A percentile compares a stretch with the other conserved stretches of the same genome.
These are phyloP conservation scores for Leccinum olivaceopallidum DNA, from an alignment of 768 basidiomycete genomes.

Conservation along the genomic window DNA sequence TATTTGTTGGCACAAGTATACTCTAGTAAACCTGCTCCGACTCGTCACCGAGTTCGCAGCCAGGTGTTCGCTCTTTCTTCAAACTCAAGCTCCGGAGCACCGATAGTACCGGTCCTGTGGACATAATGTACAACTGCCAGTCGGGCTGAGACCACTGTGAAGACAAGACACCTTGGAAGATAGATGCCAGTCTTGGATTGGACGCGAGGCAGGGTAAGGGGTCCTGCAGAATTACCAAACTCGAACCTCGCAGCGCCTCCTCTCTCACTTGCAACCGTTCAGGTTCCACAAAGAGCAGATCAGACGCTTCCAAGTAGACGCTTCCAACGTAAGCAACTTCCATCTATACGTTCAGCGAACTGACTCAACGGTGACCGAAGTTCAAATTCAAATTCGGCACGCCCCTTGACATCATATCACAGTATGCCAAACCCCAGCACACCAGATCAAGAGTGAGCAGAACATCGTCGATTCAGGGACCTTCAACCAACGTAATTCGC, in stretches of 20 bases:
- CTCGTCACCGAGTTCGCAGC: background rate
- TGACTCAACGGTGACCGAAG: background rate
- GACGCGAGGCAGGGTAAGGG: background rate
- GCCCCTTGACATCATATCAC: background rate
- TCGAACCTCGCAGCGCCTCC: background rate
- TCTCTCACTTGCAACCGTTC: background rate
- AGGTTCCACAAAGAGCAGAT: background rate
- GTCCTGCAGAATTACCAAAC: slow-evolving; percentile 4
- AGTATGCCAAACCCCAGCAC: background rate
- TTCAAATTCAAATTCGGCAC: background rate
- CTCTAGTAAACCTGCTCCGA: background rate
- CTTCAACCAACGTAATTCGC: background rate
- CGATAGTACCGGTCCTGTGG: background rate
- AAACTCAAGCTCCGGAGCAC: no score
- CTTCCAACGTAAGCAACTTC: slow-evolving; percentile 11
- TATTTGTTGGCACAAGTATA: background rate
- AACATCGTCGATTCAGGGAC: background rate
- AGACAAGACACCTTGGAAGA: background rate
- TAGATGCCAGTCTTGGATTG: background rate
- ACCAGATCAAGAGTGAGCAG: slow-evolving; percentile 18
- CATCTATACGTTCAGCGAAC: background rate
- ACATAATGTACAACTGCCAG: background rate
- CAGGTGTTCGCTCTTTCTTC: no score
- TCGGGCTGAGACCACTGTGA: background rate
- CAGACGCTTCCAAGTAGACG: background rate